Evolutionary conservation across 2,329 filamentous ascomycete species (phyloP).

Genomic region (Aspergillus sp.): DNA sequence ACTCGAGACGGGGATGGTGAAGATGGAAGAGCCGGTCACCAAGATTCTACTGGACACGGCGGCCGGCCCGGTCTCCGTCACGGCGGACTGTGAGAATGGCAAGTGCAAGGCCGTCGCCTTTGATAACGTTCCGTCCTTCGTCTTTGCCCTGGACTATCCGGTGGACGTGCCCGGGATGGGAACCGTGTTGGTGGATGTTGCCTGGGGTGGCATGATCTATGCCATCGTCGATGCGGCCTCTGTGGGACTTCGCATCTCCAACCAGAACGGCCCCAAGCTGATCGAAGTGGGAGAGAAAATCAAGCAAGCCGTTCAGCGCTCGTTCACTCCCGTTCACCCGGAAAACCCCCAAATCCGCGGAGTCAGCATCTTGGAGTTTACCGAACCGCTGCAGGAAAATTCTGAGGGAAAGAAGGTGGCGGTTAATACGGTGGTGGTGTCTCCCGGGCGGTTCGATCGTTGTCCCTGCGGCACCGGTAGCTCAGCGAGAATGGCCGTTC

Average conservation of each 20-base stretch:
- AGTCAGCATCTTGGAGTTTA: constrained; percentile 41
- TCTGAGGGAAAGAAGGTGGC: constrained; percentile 23
- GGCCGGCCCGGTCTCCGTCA: constrained; percentile 43
- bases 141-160: constrained; percentile 37
- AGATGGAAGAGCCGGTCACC: constrained; percentile 46
- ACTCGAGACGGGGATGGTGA: constrained; percentile 48
- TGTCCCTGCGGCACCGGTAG: constrained; percentile 50
- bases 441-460: constrained; percentile 45
- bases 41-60: constrained; percentile 44
- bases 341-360: constrained; percentile 43
- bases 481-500: constrained; percentile 43
- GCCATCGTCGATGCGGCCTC: constrained; percentile 42
- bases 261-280: constrained; percentile 35
- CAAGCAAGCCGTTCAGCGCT: constrained; percentile 37
- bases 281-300: constrained; percentile 45
- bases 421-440: constrained; percentile 45
- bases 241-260: constrained; percentile 35
- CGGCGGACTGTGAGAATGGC: constrained; percentile 42
- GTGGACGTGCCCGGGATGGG: constrained; percentile 44
- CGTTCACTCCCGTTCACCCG: constrained; percentile 41
- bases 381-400: constrained; percentile 27
- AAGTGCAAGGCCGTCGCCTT: constrained; percentile 47
- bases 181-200: constrained; percentile 42
- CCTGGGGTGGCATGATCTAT: constrained; percentile 49
- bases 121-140: constrained; percentile 48